Conservation (phyloP, 2,329 filamentous ascomycete genomes). For the Cercospora zeae-maydis region DNA sequence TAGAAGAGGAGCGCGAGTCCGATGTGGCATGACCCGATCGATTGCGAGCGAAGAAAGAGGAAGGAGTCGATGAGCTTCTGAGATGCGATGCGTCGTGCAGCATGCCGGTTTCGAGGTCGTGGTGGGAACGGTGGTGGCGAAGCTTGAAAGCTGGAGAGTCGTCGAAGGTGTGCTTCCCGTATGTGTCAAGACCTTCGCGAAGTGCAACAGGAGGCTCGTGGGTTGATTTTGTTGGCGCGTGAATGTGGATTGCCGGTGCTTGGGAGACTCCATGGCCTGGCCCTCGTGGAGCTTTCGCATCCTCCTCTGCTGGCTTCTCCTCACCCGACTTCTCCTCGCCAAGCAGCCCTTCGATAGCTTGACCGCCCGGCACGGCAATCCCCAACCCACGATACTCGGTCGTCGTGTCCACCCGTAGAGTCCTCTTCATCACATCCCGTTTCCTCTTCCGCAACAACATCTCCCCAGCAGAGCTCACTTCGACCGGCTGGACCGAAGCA, state of each 20-base stretch:
- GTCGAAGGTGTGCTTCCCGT: not conserved
- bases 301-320: not conserved
- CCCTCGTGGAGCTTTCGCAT: not conserved
- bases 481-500: not conserved
- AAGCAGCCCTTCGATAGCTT: not conserved
- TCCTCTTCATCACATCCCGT: not conserved
- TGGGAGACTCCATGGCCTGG: not conserved
- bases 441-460: not conserved
- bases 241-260: not conserved
- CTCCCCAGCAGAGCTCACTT: not conserved
- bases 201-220: not conserved
- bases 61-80: not conserved
- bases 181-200: not conserved
- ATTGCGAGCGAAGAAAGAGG: not conserved
- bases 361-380: conserved; percentile 15
- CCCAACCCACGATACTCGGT: conserved; percentile 18
- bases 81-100: not conserved
- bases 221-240: not conserved
- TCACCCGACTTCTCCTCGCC: not conserved
- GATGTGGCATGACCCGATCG: not conserved
- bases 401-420: conserved; percentile 21
- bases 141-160: not conserved
- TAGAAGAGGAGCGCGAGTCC: not conserved
- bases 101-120: conserved; percentile 3
- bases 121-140: not conserved